Percentiles rank a stretch among this genome's conserved stretches.
phyloP scores from a whole-genome alignment of 805 yeast genomes.

The Candida yuanshanica region DNA sequence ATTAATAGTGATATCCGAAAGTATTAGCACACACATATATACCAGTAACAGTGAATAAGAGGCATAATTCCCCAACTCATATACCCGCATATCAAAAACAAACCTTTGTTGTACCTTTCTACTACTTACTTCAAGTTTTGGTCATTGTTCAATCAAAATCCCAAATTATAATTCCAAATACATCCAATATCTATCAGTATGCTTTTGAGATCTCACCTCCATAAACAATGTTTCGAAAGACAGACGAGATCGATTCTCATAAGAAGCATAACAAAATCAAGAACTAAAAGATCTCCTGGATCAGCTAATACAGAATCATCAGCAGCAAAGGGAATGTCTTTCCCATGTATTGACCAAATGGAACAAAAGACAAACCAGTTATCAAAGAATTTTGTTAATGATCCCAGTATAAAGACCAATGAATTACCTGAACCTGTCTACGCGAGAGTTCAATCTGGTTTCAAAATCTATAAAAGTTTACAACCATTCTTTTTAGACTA shows the following conservation, averaged over 20 bases:
- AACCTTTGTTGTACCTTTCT: too few species aligned
- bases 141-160: too few species aligned
- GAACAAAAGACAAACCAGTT: slow-evolving; percentile 46
- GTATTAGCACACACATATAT: too few species aligned
- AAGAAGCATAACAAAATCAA: slow-evolving; percentile 8
- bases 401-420: slow-evolving; percentile 15
- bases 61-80: too few species aligned
- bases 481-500: slow-evolving; percentile 70
- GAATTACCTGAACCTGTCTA: slow-evolving; percentile 86
- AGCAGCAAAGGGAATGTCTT: slow-evolving; percentile 52
- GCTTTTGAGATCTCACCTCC: slow-evolving; percentile 2
- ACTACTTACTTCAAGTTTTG: too few species aligned
- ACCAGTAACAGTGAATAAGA: too few species aligned
- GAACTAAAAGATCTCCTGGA: slow-evolving; percentile 7
- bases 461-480: slow-evolving; percentile 46
- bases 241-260: background rate
- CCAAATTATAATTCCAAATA: background rate
- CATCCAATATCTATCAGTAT: background rate
- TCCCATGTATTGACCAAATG: slow-evolving; percentile 80
- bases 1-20: too few species aligned
- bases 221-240: background rate
- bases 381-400: slow-evolving; percentile 4
- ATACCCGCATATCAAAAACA: too few species aligned
- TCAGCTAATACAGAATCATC: background rate
- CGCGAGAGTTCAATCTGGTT: slow-evolving; percentile 63